Evolutionary conservation across 1,139 yeast genomes (phyloP).

Genomic region (Candida pseudoviswanathii): DNA sequence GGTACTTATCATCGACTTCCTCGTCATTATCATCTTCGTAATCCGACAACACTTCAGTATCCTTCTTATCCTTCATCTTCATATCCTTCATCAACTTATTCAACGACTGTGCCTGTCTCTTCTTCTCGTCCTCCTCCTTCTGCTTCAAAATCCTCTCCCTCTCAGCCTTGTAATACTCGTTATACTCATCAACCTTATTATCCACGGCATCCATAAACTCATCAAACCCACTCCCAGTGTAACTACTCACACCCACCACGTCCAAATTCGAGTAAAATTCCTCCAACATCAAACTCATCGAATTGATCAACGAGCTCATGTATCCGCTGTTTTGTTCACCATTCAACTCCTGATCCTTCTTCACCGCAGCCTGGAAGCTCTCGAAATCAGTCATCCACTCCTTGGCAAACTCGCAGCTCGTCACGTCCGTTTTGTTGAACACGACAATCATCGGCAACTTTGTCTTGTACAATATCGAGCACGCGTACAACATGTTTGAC

Average conservation of each 20-base stretch:
- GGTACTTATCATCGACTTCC: conserved; percentile 49
- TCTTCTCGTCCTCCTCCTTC: conserved; percentile 74
- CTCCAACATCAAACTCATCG: conserved; percentile 94
- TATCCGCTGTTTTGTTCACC: conserved; percentile 83
- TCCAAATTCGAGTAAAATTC: conserved; percentile 94
- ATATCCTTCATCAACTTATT: conserved; percentile 79
- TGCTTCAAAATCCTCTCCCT: conserved; percentile 79
- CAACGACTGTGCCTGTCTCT: conserved; percentile 71
- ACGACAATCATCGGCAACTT: conserved; percentile 96
- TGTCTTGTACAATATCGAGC: conserved; percentile 94
- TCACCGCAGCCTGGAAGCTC: conserved; percentile 78
- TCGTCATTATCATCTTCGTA: conserved; percentile 35
- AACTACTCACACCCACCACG: conserved; percentile 87
- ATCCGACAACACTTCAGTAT: conserved; percentile 74
- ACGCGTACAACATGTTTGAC: conserved; percentile 97
- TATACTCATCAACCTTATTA: conserved; percentile 84
- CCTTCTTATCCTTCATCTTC: conserved; percentile 52
- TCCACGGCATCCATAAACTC: conserved; percentile 84
- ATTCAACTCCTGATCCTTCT: conserved; percentile 60
- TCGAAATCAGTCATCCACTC: conserved; percentile 99
- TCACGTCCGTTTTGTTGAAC: conserved; percentile 91
- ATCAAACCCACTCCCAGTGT: conserved; percentile 92
- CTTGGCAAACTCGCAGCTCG: conserved; percentile 81
- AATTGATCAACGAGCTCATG: conserved; percentile 90
- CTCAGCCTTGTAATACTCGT: conserved; percentile 80